Evolutionary conservation across 306 rosid genomes (phyloP), one percentile per base, ranked within the genome.

Genomic region (Purshia tridentata): DNA sequence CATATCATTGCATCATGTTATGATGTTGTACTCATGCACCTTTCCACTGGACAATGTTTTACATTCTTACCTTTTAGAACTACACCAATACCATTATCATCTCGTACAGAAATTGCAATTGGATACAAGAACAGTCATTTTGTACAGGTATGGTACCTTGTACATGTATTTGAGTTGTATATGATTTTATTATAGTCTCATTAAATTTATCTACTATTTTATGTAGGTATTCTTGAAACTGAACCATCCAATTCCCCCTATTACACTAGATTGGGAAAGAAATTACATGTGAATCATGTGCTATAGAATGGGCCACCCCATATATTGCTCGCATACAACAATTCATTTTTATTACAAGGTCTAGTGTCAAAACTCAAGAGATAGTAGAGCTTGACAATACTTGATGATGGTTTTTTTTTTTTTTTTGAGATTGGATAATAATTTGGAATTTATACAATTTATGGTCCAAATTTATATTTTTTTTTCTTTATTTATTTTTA

Each of bases 1-100:
- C 72, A 49, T 9, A 35, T 67, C 15, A 48, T 67, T 14, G 58
- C 72, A 8, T 67, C 72, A 23, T 67, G 16, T 16, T 67, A 67
- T 48, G 11, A 4, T 49, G 9, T 9, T 1, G 46, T 67, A 49
- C 47, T 67, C 19, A 4, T 67, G 15, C 46, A 49, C 40, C 14
- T 67, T 12, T 48, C 35, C 0, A 16, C 41, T 8, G 72, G 2
- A 9, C 72, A 48, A 5, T 67, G 29, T 7, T 39, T 29, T 15
- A 67, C 46, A 29, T 67, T 49, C 56, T 49, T 14, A 4, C 23
- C 23, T 9, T 12, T 60, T 37, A 15, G 16, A 49, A 48, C 72
- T 22, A 0, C 5, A 3, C 46, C 72, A 4, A 6, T 60, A 15
- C 42, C 6, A 7, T 6, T 60, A 54, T 10, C 0, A 16, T 2